A percentile compares a stretch with the other conserved stretches of the same genome.
phyloP scores from a whole-genome alignment of 352 stramenopile genomes.

The Pythium dissotocum region DNA sequence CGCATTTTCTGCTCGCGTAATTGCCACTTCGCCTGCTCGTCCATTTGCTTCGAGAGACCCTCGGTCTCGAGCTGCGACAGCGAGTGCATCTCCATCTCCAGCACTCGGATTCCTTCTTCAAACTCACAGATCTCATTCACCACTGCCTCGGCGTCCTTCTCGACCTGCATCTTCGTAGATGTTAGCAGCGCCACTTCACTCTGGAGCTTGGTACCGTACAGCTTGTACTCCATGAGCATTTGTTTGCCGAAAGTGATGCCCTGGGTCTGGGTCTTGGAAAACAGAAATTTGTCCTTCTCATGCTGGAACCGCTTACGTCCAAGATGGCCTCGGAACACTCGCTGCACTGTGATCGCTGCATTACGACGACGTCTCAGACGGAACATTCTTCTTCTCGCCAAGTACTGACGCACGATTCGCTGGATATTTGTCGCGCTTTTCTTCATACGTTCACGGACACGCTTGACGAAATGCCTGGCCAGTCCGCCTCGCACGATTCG shows the following conservation, averaged over 20 bases:
- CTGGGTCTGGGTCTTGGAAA: slow-evolving; percentile 92
- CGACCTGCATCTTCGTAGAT: slow-evolving; percentile 86
- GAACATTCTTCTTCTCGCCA: slow-evolving; percentile 57
- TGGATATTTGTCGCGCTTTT: slow-evolving; percentile 79
- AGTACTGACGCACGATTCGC: slow-evolving; percentile 61
- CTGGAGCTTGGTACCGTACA: slow-evolving; percentile 93
- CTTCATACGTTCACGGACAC: slow-evolving; percentile 52
- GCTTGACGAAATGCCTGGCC: slow-evolving; percentile 52
- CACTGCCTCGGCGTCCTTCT: slow-evolving; percentile 87
- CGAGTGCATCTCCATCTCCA: slow-evolving; percentile 94
- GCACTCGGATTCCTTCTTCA: slow-evolving; percentile 87
- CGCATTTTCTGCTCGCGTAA: slow-evolving; percentile 94
- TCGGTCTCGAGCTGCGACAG: slow-evolving; percentile 92
- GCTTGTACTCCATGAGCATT: slow-evolving; percentile 95
- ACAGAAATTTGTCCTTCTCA: slow-evolving; percentile 95
- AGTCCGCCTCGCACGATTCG: slow-evolving; percentile 83
- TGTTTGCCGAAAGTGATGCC: slow-evolving; percentile 95
- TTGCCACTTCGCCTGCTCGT: slow-evolving; percentile 86
- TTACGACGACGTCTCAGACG: slow-evolving; percentile 51
- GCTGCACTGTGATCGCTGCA: slow-evolving; percentile 81
- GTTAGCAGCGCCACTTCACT: slow-evolving; percentile 92
- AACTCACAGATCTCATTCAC: slow-evolving; percentile 94
- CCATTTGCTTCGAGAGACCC: slow-evolving; percentile 64
- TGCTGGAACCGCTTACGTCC: slow-evolving; percentile 72
- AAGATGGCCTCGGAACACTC: slow-evolving; percentile 86